Evolutionary conservation across 208 protist species (phyloP).

Genomic region (Acanthamoeba healyi): DNA sequence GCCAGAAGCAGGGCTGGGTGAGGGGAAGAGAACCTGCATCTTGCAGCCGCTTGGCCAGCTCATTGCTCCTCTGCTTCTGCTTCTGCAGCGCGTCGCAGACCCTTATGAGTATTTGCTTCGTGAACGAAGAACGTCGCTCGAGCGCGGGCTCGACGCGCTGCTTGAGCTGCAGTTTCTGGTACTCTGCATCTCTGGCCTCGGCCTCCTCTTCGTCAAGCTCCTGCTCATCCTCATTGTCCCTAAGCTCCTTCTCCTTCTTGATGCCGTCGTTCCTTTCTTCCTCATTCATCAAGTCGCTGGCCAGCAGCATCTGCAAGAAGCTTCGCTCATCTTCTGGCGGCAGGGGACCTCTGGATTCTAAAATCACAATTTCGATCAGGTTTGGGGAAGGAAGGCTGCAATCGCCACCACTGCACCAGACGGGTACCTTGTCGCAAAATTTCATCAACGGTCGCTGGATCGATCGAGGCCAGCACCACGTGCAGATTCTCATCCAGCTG

Average conservation of each 20-base stretch:
- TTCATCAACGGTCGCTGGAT: conserved; percentile 16
- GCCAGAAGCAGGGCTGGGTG: neutral
- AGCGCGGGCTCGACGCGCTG: conserved; percentile 15
- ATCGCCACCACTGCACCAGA: too few relatives aligned
- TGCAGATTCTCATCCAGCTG: conserved; percentile 67
- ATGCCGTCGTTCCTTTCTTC: neutral
- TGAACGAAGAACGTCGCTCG: conserved; percentile 53
- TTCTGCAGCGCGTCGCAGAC: conserved; percentile 34
- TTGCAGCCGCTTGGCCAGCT: neutral
- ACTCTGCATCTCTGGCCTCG: neutral
- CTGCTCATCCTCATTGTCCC: conserved; percentile 28
- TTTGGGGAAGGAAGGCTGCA: neutral
- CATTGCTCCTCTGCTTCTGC: conserved; percentile 10
- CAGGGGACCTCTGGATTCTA: neutral
- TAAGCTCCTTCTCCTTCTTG: conserved; percentile 40
- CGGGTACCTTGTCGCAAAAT: conserved; percentile 47
- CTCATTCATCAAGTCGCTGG: neutral
- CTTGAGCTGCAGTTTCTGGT: conserved; percentile 1
- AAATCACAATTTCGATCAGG: neutral
- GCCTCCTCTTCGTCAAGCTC: conserved; percentile 17
- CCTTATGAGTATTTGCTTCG: conserved; percentile 9
- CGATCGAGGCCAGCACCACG: neutral
- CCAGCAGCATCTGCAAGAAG: conserved; percentile 44
- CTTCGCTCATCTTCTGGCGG: neutral
- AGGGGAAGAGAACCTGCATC: neutral